Conservation (phyloP, 1,284 basidiomycete genomes). For the Schizopora paradoxa region DNA sequence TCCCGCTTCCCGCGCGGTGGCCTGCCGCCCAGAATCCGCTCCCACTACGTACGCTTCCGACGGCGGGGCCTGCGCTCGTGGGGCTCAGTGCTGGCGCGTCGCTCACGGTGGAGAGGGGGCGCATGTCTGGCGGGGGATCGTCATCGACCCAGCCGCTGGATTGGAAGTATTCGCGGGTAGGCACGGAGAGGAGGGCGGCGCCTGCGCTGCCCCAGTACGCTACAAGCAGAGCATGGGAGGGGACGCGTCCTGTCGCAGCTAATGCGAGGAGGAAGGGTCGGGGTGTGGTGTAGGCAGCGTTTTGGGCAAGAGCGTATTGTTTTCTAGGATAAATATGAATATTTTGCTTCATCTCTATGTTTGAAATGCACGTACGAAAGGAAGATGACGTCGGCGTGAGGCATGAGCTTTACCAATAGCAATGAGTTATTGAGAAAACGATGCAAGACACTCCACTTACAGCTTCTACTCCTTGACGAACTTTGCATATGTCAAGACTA, state of each 20-base stretch:
- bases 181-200: slow-evolving; percentile 72
- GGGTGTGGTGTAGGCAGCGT: slow-evolving; percentile 49
- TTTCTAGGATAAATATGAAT: slow-evolving; percentile 31
- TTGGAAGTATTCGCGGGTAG: slow-evolving; percentile 78
- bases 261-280: slow-evolving; percentile 71
- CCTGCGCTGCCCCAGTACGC: slow-evolving; percentile 73
- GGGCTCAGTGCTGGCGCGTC: slow-evolving; percentile 5
- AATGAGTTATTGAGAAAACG: slow-evolving; percentile 11
- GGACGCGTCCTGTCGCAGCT: slow-evolving; percentile 43
- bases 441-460: slow-evolving; percentile 36
- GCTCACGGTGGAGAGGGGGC: slow-evolving; percentile 9
- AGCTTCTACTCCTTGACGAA: slow-evolving; percentile 72
- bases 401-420: slow-evolving; percentile 51
- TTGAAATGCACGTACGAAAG: slow-evolving; percentile 30
- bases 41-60: slow-evolving; percentile 50
- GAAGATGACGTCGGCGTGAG: slow-evolving; percentile 73
- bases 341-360: neutral
- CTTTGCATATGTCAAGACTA: slow-evolving; percentile 68
- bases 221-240: slow-evolving; percentile 70
- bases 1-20: slow-evolving; percentile 41
- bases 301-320: slow-evolving; percentile 55
- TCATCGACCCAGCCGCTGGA: slow-evolving; percentile 64
- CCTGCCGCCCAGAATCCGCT: slow-evolving; percentile 66
- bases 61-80: slow-evolving; percentile 13
- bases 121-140: slow-evolving; percentile 10